Evolutionary conservation across 331 rosid species (phyloP), one percentile per base, ranked within the genome.

Genomic region (Stylosanthes scabra): DNA sequence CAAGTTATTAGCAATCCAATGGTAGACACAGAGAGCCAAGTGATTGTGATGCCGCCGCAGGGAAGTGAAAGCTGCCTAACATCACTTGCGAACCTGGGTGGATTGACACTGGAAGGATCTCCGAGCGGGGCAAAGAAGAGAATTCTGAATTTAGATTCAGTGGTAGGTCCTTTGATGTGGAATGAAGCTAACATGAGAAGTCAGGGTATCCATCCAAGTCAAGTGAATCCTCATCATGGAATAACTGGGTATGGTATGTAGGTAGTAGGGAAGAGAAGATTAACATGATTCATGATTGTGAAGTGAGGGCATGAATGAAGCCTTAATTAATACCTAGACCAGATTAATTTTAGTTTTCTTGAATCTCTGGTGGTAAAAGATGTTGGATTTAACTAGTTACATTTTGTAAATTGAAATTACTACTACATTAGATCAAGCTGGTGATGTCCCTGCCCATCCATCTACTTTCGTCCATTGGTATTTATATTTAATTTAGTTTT

Each of bases 61-160:
- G 87, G 92, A 27, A 83, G 93, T 0, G 97, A 93, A 79, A 87
- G 97, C 80, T 91, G 97, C 86, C 84, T 93, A 72, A 89, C 97
- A 62, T 93, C 98, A 8, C 94, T 87, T 3, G 96, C 85, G 81
- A 91, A 86, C 75, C 82, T 89, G 0, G 86, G 91, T 16, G 96
- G 97, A 51, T 78, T 87, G 80, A 76, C 86, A 3, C 76, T 93
- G 49, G 93, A 88, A 77, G 92, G 96, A 69, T 83, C 96, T 47
- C 89, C 88, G 0, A 84, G 84, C 6, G 97, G 81, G 59, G 74
- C 80, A 28, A 87, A 82, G 74, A 86, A 80, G 79, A 84, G 80
- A 79, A 73, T 85, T 77, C 66, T 78, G 83, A 81, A 70, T 83
- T 63, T 88, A 77, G 98, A 87, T 68, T 80, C 93, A 2, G 68